Conservation (phyloP, 305 asterid species). For the Solanum hybrid region DNA sequence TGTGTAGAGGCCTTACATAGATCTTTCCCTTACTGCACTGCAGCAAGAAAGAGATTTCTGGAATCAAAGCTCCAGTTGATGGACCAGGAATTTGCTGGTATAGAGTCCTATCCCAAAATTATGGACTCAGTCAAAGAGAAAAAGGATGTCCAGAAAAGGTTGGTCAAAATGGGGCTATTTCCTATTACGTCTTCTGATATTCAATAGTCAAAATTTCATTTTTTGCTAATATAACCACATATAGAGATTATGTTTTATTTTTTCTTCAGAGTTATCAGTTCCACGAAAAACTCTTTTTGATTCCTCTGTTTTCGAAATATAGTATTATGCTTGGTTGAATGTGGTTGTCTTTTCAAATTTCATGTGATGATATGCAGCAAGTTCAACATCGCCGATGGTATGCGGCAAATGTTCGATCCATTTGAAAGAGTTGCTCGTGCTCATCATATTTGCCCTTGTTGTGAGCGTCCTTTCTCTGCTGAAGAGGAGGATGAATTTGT, state of each 20-base stretch:
- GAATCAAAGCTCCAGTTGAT: slow-evolving; percentile 71
- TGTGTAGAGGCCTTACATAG: neutral
- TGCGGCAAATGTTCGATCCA: slow-evolving; percentile 69
- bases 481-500: slow-evolving; percentile 90
- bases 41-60: slow-evolving; percentile 72
- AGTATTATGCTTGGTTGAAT: neutral
- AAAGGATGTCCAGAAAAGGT: slow-evolving; percentile 73
- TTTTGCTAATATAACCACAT: neutral
- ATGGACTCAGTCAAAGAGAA: slow-evolving; percentile 60
- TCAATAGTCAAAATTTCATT: neutral
- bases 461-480: slow-evolving; percentile 82
- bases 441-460: slow-evolving; percentile 85
- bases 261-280: neutral
- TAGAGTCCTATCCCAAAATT: slow-evolving; percentile 53
- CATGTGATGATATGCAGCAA: slow-evolving; percentile 40
- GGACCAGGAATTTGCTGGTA: slow-evolving; percentile 52
- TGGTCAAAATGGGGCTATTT: slow-evolving; percentile 2
- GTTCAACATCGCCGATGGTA: slow-evolving; percentile 50
- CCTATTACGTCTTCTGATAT: neutral
- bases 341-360: neutral
- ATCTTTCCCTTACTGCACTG: slow-evolving; percentile 10
- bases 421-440: slow-evolving; percentile 75
- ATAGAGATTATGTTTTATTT: neutral
- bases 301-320: neutral
- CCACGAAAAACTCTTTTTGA: neutral